phyloP scores from a whole-genome alignment of 2,329 filamentous ascomycete species.

The Coniochaeta ligniaria region DNA sequence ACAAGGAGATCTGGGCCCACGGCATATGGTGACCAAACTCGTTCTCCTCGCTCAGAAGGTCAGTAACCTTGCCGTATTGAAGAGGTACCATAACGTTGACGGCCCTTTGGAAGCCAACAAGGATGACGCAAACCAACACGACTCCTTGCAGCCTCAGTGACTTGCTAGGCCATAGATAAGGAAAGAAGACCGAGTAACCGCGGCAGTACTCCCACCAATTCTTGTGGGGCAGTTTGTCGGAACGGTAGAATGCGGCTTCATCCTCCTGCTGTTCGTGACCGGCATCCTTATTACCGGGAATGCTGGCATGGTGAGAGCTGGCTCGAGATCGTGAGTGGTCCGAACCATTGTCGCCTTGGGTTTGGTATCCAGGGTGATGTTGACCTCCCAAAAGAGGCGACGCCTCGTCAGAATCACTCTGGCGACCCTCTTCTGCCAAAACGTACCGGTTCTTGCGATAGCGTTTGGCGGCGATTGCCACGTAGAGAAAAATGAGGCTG shows the following conservation, averaged over 20 bases:
- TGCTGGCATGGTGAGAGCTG: slow-evolving; percentile 25
- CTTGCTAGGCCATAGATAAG: slow-evolving; percentile 92
- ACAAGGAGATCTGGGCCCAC: slow-evolving; percentile 67
- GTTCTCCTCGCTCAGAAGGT: slow-evolving; percentile 51
- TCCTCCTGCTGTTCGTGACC: slow-evolving; percentile 40
- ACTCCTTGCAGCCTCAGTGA: slow-evolving; percentile 65
- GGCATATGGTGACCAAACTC: slow-evolving; percentile 44
- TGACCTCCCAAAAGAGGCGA: slow-evolving; percentile 54
- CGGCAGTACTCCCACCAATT: slow-evolving; percentile 96
- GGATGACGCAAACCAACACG: slow-evolving; percentile 72
- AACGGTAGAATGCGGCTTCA: slow-evolving; percentile 79
- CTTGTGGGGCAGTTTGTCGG: slow-evolving; percentile 75
- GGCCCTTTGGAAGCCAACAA: slow-evolving; percentile 73
- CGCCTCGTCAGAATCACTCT: slow-evolving; percentile 42
- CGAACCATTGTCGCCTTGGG: slow-evolving; percentile 10
- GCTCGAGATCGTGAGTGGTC: slow-evolving; percentile 17
- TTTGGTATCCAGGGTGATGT: slow-evolving; percentile 24
- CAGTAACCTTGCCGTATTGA: slow-evolving; percentile 74
- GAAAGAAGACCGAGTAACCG: slow-evolving; percentile 90
- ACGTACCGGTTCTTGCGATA: slow-evolving; percentile 31
- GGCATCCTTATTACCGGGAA: slow-evolving; percentile 34
- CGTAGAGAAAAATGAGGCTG: slow-evolving; percentile 47
- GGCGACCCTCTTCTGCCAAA: slow-evolving; percentile 31
- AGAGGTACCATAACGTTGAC: slow-evolving; percentile 82
- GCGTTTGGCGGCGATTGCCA: slow-evolving; percentile 33